Base-by-base conservation (phyloP, 495 filamentous ascomycete genomes). In the Hypomontagnella submonticulosa region DNA sequence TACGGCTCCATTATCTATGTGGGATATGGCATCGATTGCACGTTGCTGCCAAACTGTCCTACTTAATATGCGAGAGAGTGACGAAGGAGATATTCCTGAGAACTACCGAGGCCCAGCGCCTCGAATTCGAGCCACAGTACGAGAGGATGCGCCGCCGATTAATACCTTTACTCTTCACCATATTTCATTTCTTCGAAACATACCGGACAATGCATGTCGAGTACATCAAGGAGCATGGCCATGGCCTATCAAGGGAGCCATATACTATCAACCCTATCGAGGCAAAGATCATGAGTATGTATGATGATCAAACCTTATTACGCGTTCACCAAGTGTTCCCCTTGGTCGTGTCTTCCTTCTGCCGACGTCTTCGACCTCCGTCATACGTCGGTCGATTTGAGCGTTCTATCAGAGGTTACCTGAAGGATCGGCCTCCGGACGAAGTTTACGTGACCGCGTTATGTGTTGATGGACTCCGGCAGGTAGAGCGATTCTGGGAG, bases 181-280 rank as follows among this genome's bases (percentile, higher is more conserved):
- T 85, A 36, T 85, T 85, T 61, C 84, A 86, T 68, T 86, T 86
- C 67, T 86, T 86, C 66, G 84, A 86, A 63, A 83, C 77, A 3
- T 85, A 84, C 63, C 82, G 84, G 50, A 75, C 78, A 40, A 75
- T 83, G n/a, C 83, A 86, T 65, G 70, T 84, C 15, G 67, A 81
- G 50, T 84, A 83, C 59, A 76, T 86, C 20, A 71, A 71, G 18
- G 74, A 81, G 33, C 69, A 79, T 42, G 79, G 79, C 0, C 67
- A 77, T 30, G 80, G 81, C 0, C 60, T 83, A 23, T 61, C 51
- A 40, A 62, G 15, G 47, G 75, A 56, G 27, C 79, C 81, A 0
- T 79, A 81, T 54, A 81, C 80, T 0, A 42, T 79, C 18, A 84
- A 85, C 43, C 84, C 83, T 2, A 81, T 86, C 58, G 84, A 86